Percentiles rank a stretch among this genome's conserved stretches.
phyloP scores from a whole-genome alignment of 305 asterid genomes.

The Solanum hybrid region DNA sequence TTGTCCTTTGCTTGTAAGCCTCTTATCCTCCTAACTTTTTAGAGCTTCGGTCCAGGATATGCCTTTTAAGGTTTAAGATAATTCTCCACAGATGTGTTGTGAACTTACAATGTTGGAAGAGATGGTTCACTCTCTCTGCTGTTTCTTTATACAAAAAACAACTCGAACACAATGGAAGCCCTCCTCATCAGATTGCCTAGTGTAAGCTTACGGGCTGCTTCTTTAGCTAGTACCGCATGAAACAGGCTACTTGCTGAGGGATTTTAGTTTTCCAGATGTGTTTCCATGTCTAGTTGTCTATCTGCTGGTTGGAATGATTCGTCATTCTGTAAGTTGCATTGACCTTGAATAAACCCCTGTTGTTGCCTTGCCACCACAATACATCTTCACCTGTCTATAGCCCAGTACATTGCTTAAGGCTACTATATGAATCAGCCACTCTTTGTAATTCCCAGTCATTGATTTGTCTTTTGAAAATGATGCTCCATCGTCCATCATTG shows the following conservation, averaged over 20 bases:
- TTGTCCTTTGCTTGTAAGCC: background rate
- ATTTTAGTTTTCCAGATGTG: background rate
- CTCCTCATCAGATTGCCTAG: background rate
- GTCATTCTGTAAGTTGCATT: background rate
- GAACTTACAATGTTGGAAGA: background rate
- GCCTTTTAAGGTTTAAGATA: background rate
- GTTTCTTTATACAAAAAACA: background rate
- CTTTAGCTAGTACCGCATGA: background rate
- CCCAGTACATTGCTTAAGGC: background rate
- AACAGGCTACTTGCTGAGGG: background rate
- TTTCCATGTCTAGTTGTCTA: background rate
- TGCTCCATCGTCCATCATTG: background rate
- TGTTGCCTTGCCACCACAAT: background rate
- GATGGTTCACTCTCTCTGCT: background rate
- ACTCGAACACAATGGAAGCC: background rate
- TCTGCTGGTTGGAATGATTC: background rate
- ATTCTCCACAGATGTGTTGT: background rate
- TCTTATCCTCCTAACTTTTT: background rate
- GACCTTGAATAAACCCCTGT: background rate
- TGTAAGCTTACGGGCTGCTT: background rate
- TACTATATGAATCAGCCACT: background rate
- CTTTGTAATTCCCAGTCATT: background rate
- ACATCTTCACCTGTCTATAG: background rate
- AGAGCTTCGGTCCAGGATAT: background rate
- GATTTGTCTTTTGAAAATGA: background rate